phyloP scores from a whole-genome alignment of 257 asterid genomes.

The Cinchona pubescens region DNA sequence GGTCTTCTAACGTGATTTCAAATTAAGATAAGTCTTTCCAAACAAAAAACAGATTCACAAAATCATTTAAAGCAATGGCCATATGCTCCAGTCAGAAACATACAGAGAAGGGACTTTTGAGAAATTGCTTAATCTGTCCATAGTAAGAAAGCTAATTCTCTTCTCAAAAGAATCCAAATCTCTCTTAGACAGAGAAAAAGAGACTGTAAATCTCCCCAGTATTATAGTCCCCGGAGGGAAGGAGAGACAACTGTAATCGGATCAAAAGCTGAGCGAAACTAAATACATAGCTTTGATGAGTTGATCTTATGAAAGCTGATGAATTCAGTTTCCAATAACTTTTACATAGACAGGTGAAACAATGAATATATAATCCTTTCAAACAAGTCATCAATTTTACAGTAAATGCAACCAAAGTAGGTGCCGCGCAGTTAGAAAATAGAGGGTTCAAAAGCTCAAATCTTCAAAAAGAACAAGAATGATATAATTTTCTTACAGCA shows the following conservation, averaged over 20 bases:
- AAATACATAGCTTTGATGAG: not conserved
- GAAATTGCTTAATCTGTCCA: not conserved
- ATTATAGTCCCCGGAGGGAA: not conserved
- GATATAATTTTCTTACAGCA: slow-evolving; percentile 60
- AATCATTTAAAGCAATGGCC: not conserved
- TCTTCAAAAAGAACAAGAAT: not conserved
- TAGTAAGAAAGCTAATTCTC: not conserved
- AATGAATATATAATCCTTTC: not conserved
- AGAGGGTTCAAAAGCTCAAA: not conserved
- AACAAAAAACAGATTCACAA: not conserved
- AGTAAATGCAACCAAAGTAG: not conserved
- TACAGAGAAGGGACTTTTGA: not conserved
- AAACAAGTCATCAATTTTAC: not conserved
- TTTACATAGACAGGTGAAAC: not conserved
- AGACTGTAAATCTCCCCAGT: too few species aligned
- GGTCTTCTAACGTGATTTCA: not conserved
- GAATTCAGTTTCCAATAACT: not conserved
- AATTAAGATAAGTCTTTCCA: not conserved
- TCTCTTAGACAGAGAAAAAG: not conserved
- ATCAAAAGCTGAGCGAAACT: not conserved
- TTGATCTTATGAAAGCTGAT: not conserved
- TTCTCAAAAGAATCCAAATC: not conserved
- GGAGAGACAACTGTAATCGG: not conserved
- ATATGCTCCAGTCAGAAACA: not conserved
- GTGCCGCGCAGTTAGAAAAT: not conserved